phyloP scores from a whole-genome alignment of 805 yeast genomes.

The Suhomyces sp. region DNA sequence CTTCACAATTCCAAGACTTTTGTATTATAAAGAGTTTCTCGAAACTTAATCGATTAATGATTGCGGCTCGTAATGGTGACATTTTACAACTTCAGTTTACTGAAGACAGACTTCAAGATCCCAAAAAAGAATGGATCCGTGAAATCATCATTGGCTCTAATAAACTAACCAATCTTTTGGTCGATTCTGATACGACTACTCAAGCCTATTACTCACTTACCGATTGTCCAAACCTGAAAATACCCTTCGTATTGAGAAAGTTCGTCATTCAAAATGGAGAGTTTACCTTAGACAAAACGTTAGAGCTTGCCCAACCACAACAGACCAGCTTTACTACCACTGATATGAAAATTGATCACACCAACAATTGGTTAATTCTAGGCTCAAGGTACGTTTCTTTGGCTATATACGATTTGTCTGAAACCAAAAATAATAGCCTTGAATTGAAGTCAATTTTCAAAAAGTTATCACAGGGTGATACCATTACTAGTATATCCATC shows the following conservation, averaged over 20 bases:
- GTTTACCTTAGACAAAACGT: constrained; percentile 27
- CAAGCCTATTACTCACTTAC: constrained; percentile 38
- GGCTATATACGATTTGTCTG: constrained; percentile 49
- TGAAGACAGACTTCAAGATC: neutral
- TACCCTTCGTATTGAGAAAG: constrained; percentile 47
- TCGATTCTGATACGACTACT: constrained; percentile 15
- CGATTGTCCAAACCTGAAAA: constrained; percentile 69
- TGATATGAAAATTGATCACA: constrained; percentile 45
- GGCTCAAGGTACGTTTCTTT: constrained; percentile 75
- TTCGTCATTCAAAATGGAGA: constrained; percentile 20
- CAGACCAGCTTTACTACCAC: constrained; percentile 56
- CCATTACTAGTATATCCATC: constrained; percentile 55
- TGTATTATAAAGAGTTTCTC: constrained; percentile 44
- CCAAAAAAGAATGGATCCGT: constrained; percentile 22
- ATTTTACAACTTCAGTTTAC: constrained; percentile 42
- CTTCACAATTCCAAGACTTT: constrained; percentile 32
- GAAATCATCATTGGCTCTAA: constrained; percentile 27
- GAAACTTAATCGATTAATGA: constrained; percentile 26
- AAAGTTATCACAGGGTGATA: constrained; percentile 63
- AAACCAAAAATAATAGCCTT: too few species aligned
- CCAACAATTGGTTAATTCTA: constrained; percentile 46
- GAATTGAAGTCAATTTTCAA: constrained; percentile 30
- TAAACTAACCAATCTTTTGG: constrained; percentile 53
- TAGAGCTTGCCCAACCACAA: constrained; percentile 38
- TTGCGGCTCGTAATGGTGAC: constrained; percentile 39